Evolutionary conservation across 441 rosid genomes (phyloP).

Genomic region (Pelargonium myrrhifolium): DNA sequence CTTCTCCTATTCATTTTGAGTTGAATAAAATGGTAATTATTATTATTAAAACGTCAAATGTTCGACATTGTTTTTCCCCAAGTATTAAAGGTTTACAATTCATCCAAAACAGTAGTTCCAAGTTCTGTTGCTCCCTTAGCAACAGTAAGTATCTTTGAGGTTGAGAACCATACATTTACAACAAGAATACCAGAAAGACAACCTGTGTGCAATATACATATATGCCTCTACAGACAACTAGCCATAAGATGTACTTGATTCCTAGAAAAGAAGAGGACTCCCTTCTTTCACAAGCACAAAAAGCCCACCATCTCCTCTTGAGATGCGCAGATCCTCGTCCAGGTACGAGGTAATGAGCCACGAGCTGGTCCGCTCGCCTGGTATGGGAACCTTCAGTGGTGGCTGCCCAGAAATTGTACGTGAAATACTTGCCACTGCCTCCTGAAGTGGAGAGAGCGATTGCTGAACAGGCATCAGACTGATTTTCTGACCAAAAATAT

Average conservation of each 20-base stretch:
- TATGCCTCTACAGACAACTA: neutral
- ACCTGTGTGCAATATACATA: neutral
- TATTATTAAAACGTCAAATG: too few species aligned
- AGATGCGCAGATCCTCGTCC: conserved; percentile 75
- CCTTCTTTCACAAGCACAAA: conserved; percentile 86
- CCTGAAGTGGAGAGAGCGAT: conserved; percentile 66
- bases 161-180: neutral
- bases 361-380: conserved; percentile 55
- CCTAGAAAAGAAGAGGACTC: conserved; percentile 63
- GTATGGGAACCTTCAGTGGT: conserved; percentile 73
- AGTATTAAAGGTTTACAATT: too few species aligned
- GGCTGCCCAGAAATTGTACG: conserved; percentile 71
- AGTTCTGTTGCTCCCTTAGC: neutral
- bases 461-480: conserved; percentile 61
- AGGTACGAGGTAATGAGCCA: conserved; percentile 90
- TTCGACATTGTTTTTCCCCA: too few species aligned
- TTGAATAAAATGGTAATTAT: too few species aligned
- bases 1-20: too few species aligned
- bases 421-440: conserved; percentile 56
- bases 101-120: neutral
- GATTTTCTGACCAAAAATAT: conserved; percentile 70
- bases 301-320: conserved; percentile 95
- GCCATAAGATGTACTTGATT: conserved; percentile 17
- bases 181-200: neutral
- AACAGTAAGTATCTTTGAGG: neutral